These are phyloP conservation scores for Knoxdaviesia capensis DNA, from an alignment of 2,329 filamentous ascomycete species.

Conservation along the genomic window DNA sequence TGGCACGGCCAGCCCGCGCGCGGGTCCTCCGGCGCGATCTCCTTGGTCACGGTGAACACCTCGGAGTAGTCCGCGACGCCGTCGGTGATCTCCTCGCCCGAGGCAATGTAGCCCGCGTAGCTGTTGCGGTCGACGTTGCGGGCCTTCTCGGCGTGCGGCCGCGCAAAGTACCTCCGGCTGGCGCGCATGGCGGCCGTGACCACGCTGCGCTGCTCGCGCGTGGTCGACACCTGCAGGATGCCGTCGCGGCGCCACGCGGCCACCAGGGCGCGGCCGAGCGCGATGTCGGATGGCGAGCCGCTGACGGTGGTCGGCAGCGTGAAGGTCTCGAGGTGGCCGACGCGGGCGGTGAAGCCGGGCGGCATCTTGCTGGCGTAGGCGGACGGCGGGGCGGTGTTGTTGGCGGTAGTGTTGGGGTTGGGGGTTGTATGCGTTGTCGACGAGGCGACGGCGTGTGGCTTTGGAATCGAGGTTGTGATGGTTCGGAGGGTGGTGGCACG, in stretches of 20 bases:
- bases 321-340: constrained; percentile 18
- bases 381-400: neutral
- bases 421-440: no score
- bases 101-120: constrained; percentile 27
- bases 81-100: constrained; percentile 25
- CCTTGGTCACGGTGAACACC: constrained; percentile 30
- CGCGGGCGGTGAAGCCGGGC: neutral
- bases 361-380: neutral
- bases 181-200: constrained; percentile 16
- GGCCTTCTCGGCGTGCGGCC: constrained; percentile 16
- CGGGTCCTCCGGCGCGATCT: constrained; percentile 16
- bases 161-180: constrained; percentile 19
- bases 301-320: constrained; percentile 17
- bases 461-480: no score
- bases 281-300: constrained; percentile 12
- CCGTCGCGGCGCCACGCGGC: constrained; percentile 21
- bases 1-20: constrained; percentile 28
- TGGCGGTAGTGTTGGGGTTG: no score
- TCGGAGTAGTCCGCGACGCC: constrained; percentile 30
- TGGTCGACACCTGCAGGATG: constrained; percentile 24
- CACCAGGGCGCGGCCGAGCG: constrained; percentile 19
- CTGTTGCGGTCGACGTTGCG: constrained; percentile 22
- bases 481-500: no score
- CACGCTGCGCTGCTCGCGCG: constrained; percentile 12
- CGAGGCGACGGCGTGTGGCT: no score